phyloP scores from a whole-genome alignment of 169 alveolate species.

The Fabrea salina region DNA sequence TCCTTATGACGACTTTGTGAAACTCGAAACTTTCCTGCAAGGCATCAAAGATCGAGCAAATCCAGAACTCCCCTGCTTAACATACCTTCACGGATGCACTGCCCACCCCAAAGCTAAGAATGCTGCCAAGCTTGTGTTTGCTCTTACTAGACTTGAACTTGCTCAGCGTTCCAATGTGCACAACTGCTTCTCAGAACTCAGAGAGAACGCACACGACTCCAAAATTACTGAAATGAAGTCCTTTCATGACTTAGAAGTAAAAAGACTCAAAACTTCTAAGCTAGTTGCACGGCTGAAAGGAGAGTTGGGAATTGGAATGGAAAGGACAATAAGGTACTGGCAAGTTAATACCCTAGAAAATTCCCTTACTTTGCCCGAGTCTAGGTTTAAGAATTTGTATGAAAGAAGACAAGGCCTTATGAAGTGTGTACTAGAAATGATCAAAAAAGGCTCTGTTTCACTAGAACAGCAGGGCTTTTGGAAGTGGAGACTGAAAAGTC shows the following conservation, averaged over 20 bases:
- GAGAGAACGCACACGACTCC: neutral
- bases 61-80: neutral
- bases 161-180: neutral
- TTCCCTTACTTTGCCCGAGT: neutral
- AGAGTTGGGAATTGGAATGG: slow-evolving; percentile 3
- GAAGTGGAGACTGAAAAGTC: slow-evolving; percentile 11
- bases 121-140: neutral
- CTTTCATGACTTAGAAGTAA: neutral
- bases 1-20: neutral
- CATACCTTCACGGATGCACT: neutral
- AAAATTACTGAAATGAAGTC: neutral
- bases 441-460: neutral
- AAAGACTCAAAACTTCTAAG: neutral
- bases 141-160: neutral
- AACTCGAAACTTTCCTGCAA: neutral
- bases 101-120: neutral
- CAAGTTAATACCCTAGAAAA: neutral
- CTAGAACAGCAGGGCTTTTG: slow-evolving; percentile 16
- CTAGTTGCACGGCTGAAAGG: neutral
- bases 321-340: neutral
- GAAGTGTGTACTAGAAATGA: neutral
- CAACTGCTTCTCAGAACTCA: slow-evolving; percentile 5
- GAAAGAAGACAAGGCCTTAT: neutral
- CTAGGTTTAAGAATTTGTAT: neutral
- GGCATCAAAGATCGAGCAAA: neutral